These are phyloP conservation scores for Sphaceloma murrayae DNA, from an alignment of 2,329 filamentous ascomycete genomes.

Conservation along the genomic window DNA sequence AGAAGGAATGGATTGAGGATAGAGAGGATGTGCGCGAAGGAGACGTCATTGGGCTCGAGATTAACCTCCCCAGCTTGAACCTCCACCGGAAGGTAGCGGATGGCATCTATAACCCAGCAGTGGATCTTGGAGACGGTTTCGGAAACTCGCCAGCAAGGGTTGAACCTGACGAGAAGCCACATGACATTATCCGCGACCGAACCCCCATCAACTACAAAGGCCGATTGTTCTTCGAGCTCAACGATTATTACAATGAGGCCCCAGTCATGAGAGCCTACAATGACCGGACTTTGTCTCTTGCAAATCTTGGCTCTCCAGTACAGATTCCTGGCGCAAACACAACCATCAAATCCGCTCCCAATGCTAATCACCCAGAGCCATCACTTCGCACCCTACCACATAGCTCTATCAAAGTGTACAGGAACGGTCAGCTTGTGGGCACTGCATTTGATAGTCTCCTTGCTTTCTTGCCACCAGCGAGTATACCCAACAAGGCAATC, in stretches of 20 bases:
- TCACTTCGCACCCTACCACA: constrained; percentile 79
- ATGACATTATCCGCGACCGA: constrained; percentile 87
- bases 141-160: constrained; percentile 32
- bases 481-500: constrained; percentile 58
- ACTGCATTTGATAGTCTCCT: constrained; percentile 81
- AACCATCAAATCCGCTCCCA: constrained; percentile 49
- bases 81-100: constrained; percentile 82
- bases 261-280: constrained; percentile 70
- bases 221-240: constrained; percentile 87
- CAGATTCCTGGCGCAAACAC: constrained; percentile 35
- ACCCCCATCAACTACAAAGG: constrained; percentile 91
- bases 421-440: constrained; percentile 79
- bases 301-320: constrained; percentile 58
- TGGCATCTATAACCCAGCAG: constrained; percentile 76
- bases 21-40: constrained; percentile 62
- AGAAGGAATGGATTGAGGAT: constrained; percentile 18
- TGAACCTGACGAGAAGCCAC: constrained; percentile 38
- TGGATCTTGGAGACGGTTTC: constrained; percentile 55
- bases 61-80: constrained; percentile 74
- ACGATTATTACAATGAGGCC: constrained; percentile 68
- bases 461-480: constrained; percentile 84
- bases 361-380: constrained; percentile 61
- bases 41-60: constrained; percentile 89
- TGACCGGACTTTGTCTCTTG: constrained; percentile 38
- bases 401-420: constrained; percentile 81